These are phyloP conservation scores for Daldinia caldariorum DNA, from an alignment of 495 filamentous ascomycete genomes.

Conservation along the genomic window DNA sequence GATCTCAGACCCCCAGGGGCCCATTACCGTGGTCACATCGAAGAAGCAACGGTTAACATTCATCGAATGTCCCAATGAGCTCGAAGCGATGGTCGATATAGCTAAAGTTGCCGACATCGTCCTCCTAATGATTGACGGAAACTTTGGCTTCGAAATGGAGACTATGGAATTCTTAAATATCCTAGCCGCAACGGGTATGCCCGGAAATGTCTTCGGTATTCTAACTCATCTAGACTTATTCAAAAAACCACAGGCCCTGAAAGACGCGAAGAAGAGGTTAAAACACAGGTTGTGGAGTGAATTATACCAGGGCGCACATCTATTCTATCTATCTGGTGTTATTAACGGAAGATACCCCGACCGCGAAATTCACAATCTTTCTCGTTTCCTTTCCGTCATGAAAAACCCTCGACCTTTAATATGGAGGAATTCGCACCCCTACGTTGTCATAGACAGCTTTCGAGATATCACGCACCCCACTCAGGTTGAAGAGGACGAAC, in stretches of 20 bases:
- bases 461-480: constrained; percentile 94
- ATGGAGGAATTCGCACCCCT: constrained; percentile 97
- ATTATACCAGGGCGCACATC: constrained; percentile 92
- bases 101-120: constrained; percentile 98
- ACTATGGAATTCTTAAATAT: constrained; percentile 99
- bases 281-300: constrained; percentile 98
- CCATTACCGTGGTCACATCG: constrained; percentile 93
- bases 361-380: constrained; percentile 93
- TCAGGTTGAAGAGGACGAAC: constrained; percentile 83
- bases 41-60: constrained; percentile 94
- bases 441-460: constrained; percentile 91
- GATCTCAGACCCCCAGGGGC: constrained; percentile 85
- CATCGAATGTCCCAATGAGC: constrained; percentile 93
- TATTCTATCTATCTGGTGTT: constrained; percentile 95
- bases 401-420: constrained; percentile 95
- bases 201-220: constrained; percentile 96
- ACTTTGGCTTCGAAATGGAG: constrained; percentile 99
- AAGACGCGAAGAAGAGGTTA: constrained; percentile 90
- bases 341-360: constrained; percentile 97
- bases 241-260: constrained; percentile 86
- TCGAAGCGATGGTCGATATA: constrained; percentile 94
- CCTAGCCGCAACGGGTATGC: constrained; percentile 89
- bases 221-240: constrained; percentile 96
- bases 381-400: constrained; percentile 95
- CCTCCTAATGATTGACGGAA: constrained; percentile 95